These are phyloP conservation scores for Rhodotorula diobovata DNA, from an alignment of 768 basidiomycete genomes.

Conservation along the genomic window DNA sequence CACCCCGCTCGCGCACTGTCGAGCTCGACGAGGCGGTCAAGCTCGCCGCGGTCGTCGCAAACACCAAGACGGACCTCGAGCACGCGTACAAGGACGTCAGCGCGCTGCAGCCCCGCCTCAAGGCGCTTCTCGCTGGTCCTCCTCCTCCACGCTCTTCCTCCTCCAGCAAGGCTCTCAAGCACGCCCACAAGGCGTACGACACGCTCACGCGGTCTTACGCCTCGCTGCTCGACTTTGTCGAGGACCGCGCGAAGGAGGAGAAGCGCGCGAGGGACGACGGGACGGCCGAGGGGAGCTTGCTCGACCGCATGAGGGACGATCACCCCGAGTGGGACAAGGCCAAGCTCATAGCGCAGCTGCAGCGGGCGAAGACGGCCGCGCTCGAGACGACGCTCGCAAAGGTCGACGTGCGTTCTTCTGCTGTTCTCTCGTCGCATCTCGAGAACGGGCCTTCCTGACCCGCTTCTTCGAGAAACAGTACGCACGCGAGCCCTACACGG, in stretches of 20 bases:
- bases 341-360: not conserved
- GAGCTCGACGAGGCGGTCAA: not conserved
- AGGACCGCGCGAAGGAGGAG: slow-evolving; percentile 19
- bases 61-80: not conserved
- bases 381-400: not conserved
- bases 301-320: slow-evolving; percentile 5
- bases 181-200: not conserved
- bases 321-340: not conserved
- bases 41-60: not conserved
- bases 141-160: no score
- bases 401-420: slow-evolving; percentile 15
- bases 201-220: slow-evolving; percentile 2
- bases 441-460: not conserved
- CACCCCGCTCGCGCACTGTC: not conserved
- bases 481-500: not conserved
- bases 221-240: slow-evolving; percentile 18
- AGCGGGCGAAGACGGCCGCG: not conserved
- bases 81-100: not conserved
- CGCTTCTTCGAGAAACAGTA: not conserved
- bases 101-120: not conserved
- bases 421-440: not conserved
- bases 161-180: not conserved
- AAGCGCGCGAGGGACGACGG: not conserved
- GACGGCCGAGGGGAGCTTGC: not conserved
- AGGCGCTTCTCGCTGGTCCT: rapidly evolving